These are phyloP conservation scores for Tolypocladium album DNA, from an alignment of 2,329 filamentous ascomycete genomes.

Conservation along the genomic window DNA sequence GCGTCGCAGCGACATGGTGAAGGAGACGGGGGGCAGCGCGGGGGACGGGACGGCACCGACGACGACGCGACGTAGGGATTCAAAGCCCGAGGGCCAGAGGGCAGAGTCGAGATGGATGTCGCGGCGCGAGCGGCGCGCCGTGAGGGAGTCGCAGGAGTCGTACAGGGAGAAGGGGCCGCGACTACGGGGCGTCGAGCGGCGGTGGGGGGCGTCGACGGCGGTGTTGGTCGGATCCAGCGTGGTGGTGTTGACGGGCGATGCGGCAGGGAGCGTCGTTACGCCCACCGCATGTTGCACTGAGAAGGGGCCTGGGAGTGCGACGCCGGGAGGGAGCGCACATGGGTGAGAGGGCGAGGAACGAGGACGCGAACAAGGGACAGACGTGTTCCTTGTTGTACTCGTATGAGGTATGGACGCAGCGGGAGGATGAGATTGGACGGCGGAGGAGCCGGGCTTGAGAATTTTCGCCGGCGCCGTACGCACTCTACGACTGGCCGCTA, in stretches of 20 bases:
- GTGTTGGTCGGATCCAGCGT: slow-evolving; percentile 46
- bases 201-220: slow-evolving; percentile 13
- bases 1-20: slow-evolving; percentile 40
- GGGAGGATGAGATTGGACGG: background rate
- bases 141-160: slow-evolving; percentile 10
- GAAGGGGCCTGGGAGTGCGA: slow-evolving; percentile 1
- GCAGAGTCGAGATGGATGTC: slow-evolving; percentile 38
- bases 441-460: slow-evolving; percentile 1
- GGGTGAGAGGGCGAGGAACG: slow-evolving; percentile 3
- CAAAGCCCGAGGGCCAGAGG: slow-evolving; percentile 36
- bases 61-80: slow-evolving; percentile 37
- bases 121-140: slow-evolving; percentile 32
- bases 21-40: slow-evolving; percentile 48
- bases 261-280: slow-evolving; percentile 44
- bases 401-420: background rate
- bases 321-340: slow-evolving; percentile 2
- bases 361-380: slow-evolving; percentile 4
- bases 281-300: slow-evolving; percentile 41
- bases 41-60: slow-evolving; percentile 45
- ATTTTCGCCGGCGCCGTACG: slow-evolving; percentile 3
- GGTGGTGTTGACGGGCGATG: slow-evolving; percentile 30
- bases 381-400: slow-evolving; percentile 1
- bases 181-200: slow-evolving; percentile 5
- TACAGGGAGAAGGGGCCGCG: slow-evolving; percentile 10
- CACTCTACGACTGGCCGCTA: background rate